A percentile compares a stretch with the other conserved stretches of the same genome.
Evolutionary conservation across 768 basidiomycete genomes (phyloP).

Genomic region (Paxillus rubicundulus): DNA sequence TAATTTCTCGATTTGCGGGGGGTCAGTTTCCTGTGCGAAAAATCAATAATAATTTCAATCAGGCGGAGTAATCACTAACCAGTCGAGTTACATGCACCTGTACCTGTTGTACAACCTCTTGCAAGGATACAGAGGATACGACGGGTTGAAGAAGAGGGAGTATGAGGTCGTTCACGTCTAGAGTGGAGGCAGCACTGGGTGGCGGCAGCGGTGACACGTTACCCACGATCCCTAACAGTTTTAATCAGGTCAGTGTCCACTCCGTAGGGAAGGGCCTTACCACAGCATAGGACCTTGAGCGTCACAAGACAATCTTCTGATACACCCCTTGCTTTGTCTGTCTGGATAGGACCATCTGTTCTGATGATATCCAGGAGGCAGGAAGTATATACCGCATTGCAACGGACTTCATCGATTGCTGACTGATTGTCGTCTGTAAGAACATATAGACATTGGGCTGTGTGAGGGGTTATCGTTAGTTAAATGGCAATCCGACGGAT

Average conservation of each 20-base stretch:
- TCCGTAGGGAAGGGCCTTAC: constrained; percentile 37
- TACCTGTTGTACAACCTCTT: constrained; percentile 46
- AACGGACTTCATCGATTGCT: constrained; percentile 61
- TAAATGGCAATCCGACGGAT: not conserved
- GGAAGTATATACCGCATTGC: constrained; percentile 57
- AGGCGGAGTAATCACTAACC: constrained; percentile 33
- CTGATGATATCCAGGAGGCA: constrained; percentile 65
- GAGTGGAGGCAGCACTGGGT: constrained; percentile 55
- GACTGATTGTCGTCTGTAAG: constrained; percentile 88
- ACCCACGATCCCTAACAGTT: constrained; percentile 59
- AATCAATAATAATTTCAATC: constrained; percentile 1
- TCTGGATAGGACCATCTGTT: constrained; percentile 26
- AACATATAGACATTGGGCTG: constrained; percentile 91
- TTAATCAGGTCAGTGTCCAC: not conserved
- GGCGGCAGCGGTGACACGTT: constrained; percentile 77
- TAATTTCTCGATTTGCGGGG: constrained; percentile 49
- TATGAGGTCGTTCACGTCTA: constrained; percentile 72
- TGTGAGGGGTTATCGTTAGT: not conserved
- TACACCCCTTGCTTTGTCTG: constrained; percentile 41
- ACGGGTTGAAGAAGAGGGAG: constrained; percentile 70
- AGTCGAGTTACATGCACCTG: constrained; percentile 51
- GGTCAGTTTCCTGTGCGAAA: constrained; percentile 38
- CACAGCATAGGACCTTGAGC: constrained; percentile 68
- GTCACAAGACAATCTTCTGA: constrained; percentile 49
- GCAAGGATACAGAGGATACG: constrained; percentile 56